Evolutionary conservation across 257 asterid species (phyloP).

Genomic region (Solanum etuberosum): DNA sequence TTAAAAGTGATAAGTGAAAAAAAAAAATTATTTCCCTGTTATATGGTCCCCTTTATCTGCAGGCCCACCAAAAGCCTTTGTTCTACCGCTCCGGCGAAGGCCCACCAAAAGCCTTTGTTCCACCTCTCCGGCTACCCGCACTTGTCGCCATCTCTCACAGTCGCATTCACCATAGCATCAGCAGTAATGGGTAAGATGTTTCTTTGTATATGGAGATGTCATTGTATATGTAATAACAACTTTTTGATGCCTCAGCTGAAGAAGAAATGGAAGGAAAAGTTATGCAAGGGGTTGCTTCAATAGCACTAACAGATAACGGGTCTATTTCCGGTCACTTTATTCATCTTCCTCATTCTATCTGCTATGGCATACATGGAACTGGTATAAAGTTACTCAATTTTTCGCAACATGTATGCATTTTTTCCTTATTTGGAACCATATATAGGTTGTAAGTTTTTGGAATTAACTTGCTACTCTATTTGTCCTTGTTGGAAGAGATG

Average conservation of each 20-base stretch:
- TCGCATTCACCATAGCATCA: neutral
- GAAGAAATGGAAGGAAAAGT: constrained; percentile 12
- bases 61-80: neutral
- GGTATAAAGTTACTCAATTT: constrained; percentile 29
- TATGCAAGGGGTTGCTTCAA: constrained; percentile 88
- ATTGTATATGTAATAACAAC: neutral
- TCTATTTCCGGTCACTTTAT: constrained; percentile 93
- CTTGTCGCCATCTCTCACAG: neutral
- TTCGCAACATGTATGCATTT: neutral
- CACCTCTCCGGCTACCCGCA: neutral
- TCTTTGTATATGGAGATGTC: neutral
- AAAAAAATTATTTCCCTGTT: too few species aligned
- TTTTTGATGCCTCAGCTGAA: neutral
- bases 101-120: neutral
- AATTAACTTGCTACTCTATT: neutral
- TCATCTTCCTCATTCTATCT: constrained; percentile 68
- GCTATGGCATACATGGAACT: constrained; percentile 84
- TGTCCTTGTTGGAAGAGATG: constrained; percentile 35
- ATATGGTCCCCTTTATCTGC: neutral
- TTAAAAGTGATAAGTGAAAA: too few species aligned
- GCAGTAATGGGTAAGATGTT: neutral
- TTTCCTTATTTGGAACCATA: neutral
- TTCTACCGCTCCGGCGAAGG: neutral
- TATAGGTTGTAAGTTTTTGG: neutral
- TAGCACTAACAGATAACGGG: constrained; percentile 78